Percentiles rank a stretch among this genome's conserved stretches.
phyloP scores from a whole-genome alignment of 2,329 filamentous ascomycete species.

The Cercospora sp. region DNA sequence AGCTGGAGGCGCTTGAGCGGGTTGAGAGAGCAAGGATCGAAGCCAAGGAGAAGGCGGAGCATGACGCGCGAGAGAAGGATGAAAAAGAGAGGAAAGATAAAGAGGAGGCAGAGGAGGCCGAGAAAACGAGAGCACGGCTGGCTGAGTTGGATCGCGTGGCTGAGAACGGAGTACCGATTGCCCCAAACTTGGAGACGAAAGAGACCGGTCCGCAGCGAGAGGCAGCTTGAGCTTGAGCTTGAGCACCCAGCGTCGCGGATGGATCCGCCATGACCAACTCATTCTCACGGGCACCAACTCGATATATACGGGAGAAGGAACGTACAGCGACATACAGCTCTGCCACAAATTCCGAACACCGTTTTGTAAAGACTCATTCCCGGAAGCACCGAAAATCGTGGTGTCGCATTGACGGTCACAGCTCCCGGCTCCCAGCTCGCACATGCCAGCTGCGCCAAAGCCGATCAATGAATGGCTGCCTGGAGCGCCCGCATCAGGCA shows the following conservation, averaged over 20 bases:
- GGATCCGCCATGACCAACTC: neutral
- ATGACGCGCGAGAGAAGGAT: slow-evolving; percentile 43
- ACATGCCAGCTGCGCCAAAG: neutral
- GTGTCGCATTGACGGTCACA: neutral
- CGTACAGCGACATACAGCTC: neutral
- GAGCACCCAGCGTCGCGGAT: neutral
- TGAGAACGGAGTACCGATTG: neutral
- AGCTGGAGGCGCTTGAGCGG: slow-evolving; percentile 73
- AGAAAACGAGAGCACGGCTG: slow-evolving; percentile 45
- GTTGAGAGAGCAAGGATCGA: slow-evolving; percentile 55
- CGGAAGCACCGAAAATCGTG: neutral
- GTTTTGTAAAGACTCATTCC: neutral
- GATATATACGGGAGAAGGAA: neutral
- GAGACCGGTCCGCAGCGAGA: neutral
- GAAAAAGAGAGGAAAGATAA: slow-evolving; percentile 38
- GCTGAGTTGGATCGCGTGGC: slow-evolving; percentile 29
- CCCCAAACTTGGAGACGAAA: neutral
- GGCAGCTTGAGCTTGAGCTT: neutral
- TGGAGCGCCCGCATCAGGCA: neutral
- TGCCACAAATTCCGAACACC: neutral
- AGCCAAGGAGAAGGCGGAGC: slow-evolving; percentile 71
- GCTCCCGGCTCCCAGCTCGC: neutral
- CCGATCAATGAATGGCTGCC: neutral
- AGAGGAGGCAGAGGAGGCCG: slow-evolving; percentile 59
- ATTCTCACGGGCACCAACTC: neutral